Evolutionary conservation across 192 early-diverging fungal species (phyloP).

Genomic region (Fimicolochytrium jonesii): DNA sequence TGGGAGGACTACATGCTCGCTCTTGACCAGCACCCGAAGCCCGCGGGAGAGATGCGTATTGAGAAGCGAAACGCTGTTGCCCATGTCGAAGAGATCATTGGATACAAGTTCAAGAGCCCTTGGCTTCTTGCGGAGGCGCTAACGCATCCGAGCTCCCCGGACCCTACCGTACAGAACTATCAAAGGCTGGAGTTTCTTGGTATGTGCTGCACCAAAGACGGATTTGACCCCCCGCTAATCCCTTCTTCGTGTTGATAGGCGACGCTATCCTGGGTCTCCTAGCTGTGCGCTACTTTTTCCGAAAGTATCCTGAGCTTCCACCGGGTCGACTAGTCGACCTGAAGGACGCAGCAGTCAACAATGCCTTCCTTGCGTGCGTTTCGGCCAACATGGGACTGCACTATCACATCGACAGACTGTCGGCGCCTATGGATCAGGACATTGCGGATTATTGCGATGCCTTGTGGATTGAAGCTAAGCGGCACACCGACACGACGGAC

Average conservation of each 20-base stretch:
- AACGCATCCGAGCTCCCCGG: constrained; percentile 73
- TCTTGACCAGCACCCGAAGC: not conserved
- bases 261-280: constrained; percentile 47
- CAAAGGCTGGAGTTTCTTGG: constrained; percentile 91
- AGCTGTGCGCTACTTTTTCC: constrained; percentile 57
- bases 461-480: constrained; percentile 1
- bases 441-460: constrained; percentile 41
- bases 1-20: constrained; percentile 21
- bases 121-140: constrained; percentile 71
- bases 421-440: constrained; percentile 45
- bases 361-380: constrained; percentile 73
- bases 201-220: constrained; percentile 59
- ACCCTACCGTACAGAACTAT: constrained; percentile 42
- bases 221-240: constrained; percentile 8
- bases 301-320: constrained; percentile 56
- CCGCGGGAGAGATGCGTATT: not conserved
- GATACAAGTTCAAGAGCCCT: constrained; percentile 69
- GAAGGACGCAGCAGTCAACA: constrained; percentile 64
- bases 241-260: constrained; percentile 20
- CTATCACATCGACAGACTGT: constrained; percentile 62
- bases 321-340: constrained; percentile 73
- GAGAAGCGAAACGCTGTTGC: not conserved
- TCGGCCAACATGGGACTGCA: constrained; percentile 63
- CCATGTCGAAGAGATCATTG: constrained; percentile 28
- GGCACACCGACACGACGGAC: not conserved